Evolutionary conservation across 805 yeast species (phyloP), one percentile per base, ranked within the genome.

Genomic region (Myxozyma neotropica): DNA sequence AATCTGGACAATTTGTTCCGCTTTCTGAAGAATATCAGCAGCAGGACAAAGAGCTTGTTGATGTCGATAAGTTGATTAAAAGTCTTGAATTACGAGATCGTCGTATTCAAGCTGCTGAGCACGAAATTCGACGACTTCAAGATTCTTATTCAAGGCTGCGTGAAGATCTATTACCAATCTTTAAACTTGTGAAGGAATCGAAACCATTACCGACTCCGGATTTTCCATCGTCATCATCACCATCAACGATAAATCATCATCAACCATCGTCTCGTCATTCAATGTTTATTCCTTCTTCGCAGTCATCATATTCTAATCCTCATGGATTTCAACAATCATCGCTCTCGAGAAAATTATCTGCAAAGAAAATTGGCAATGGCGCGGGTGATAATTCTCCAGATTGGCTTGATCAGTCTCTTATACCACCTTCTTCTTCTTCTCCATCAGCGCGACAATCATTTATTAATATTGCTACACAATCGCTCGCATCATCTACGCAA

Each of bases 81-180:
- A 42, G 55, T 31, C 48, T 62, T 29, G 63, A 63, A 45, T 21
- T 60, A 15, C 55, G 69, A 27, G 77, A 73, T 51, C 70, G 67
- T 31, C 68, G 77, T 5, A 67, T 76, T 43, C 67, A 65, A 35
- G 61, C 58, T 24, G 71, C 71, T 12, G 78, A 74, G 53, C 57
- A 58, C 21, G 78, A 74, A 58, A 65, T 74, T 56, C 76, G 75
- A 60, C 74, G 73, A 60, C 75, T 87, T 50, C 29, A 27, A 8
- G 55, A 51, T 2, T 29, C 38, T 8, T 81, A 84, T 69, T 73
- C 76, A 47, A 78, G 82, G 67, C 76, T 87, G 63, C 78, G 86
- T 53, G 83, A 85, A 46, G 92, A 87, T 61, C 72, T 87, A 65
- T 74, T 84, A 43, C 92, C 91, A 0, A 78, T 86, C 6, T 78